Evolutionary conservation across 2,329 filamentous ascomycete genomes (phyloP).

Genomic region (Huntiella decipiens): DNA sequence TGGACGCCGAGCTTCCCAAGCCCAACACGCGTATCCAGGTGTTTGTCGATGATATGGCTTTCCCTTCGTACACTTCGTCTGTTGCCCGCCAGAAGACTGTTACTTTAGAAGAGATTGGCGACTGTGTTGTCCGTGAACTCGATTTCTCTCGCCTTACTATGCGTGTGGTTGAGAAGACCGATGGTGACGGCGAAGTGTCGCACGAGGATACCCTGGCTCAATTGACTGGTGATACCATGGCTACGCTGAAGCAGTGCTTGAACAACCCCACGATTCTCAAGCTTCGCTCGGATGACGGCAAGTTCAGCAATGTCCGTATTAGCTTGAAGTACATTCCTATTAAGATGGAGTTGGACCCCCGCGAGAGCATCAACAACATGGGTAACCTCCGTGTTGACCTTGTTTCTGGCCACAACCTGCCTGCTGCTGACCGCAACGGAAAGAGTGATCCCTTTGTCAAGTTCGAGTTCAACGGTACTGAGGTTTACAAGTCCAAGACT

Average conservation of each 20-base stretch:
- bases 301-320: slow-evolving; percentile 63
- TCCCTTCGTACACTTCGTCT: slow-evolving; percentile 69
- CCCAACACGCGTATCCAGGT: slow-evolving; percentile 66
- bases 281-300: slow-evolving; percentile 60
- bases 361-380: slow-evolving; percentile 98
- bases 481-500: slow-evolving; percentile 85
- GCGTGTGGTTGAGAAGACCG: slow-evolving; percentile 61
- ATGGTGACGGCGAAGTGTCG: slow-evolving; percentile 50
- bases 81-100: slow-evolving; percentile 49
- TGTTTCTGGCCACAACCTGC: slow-evolving; percentile 70
- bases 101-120: slow-evolving; percentile 80
- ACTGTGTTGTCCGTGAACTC: slow-evolving; percentile 91
- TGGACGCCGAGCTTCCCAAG: slow-evolving; percentile 70
- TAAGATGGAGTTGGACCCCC: slow-evolving; percentile 81
- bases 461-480: slow-evolving; percentile 74
- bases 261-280: slow-evolving; percentile 77
- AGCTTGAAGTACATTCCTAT: slow-evolving; percentile 90
- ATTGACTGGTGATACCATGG: slow-evolving; percentile 65
- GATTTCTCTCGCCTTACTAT: slow-evolving; percentile 89
- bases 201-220: slow-evolving; percentile 64
- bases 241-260: slow-evolving; percentile 73
- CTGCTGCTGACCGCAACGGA: slow-evolving; percentile 84
- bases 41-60: slow-evolving; percentile 84
- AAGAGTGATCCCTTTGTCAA: slow-evolving; percentile 96
- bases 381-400: slow-evolving; percentile 87